Conservation (phyloP, 1,284 basidiomycete genomes). For the Tilletia indica region DNA sequence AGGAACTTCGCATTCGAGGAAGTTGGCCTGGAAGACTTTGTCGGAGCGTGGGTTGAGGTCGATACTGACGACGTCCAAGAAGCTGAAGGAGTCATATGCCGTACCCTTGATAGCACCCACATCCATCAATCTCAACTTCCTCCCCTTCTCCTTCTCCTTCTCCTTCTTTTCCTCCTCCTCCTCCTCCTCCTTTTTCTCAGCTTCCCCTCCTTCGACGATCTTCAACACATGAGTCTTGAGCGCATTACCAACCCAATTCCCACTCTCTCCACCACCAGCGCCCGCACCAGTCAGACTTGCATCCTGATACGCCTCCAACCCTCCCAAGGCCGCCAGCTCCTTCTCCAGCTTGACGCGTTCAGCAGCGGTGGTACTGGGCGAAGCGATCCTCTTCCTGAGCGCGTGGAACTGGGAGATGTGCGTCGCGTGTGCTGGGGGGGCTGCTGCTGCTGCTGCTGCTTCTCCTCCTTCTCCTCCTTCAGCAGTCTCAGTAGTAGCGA, state of each 20-base stretch:
- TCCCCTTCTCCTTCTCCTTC: no score
- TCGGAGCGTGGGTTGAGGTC: conserved; percentile 57
- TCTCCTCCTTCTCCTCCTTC: conserved; percentile 17
- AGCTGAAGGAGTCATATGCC: conserved; percentile 53
- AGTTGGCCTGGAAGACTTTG: conserved; percentile 54
- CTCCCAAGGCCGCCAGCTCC: conserved; percentile 41
- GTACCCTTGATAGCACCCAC: conserved; percentile 58
- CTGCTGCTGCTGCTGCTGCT: not conserved
- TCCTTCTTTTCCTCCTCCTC: no score
- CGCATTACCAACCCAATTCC: conserved; percentile 23
- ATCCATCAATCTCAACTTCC: conserved; percentile 52
- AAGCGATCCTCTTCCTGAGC: conserved; percentile 45
- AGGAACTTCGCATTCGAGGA: conserved; percentile 54
- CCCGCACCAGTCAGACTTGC: conserved; percentile 32
- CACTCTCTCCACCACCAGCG: conserved; percentile 22
- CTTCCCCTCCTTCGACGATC: not conserved
- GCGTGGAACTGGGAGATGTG: conserved; percentile 49
- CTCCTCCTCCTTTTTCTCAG: no score
- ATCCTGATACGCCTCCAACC: conserved; percentile 48
- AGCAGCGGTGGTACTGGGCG: conserved; percentile 33
- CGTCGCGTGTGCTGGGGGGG: conserved; percentile 30
- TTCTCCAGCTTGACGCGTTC: conserved; percentile 34
- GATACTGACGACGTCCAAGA: conserved; percentile 55
- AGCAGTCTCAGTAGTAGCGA: not conserved
- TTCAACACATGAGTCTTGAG: not conserved